Evolutionary conservation across 495 filamentous ascomycete genomes (phyloP), one percentile per base, ranked within the genome.

Genomic region (Hypoxylon crocopeplum): DNA sequence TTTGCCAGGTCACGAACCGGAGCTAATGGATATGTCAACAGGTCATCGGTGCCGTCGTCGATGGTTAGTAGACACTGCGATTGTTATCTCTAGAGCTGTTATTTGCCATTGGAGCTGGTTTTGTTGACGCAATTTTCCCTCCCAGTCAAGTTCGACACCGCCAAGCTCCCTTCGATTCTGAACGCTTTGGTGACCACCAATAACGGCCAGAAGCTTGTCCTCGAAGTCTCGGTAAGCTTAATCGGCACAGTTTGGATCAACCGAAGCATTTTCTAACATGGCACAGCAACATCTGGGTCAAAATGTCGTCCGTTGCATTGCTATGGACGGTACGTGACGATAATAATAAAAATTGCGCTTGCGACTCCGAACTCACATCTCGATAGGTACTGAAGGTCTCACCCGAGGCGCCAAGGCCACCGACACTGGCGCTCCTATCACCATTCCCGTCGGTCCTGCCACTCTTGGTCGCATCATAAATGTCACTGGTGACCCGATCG

Each of bases 381-480:
- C 36, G 41, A 54, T 66, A 97, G 92, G 92, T 94, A 98, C 94
- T 76, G 94, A 98, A 82, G 94, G 94, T 90, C 91, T 98, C 69
- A 87, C 89, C 69, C 93, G 94, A 86, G 94, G 94, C 76, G 80
- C 83, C 72, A 82, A 81, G 71, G 90, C 88, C 69, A 80, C 76
- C 66, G 94, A 98, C 77, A 96, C 93, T 71, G 95, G 95, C 74
- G 81, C 85, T 59, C 94, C 94, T 72, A 98, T 98, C 84, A 93
- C 86, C 80, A 90, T 98, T 72, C 94, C 94, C 72, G 94, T 98
- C 83, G 94, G 94, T 72, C 85, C 86, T 69, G 92, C 84, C 72
- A 97, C 93, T 48, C 90, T 98, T 62, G 94, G 94, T 71, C 94
- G 94, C 86, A 98, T 98, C 85, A 92, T 98, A 84, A 98, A 98